Evolutionary conservation across 257 asterid species (phyloP).

Genomic region (Solanum piurae): DNA sequence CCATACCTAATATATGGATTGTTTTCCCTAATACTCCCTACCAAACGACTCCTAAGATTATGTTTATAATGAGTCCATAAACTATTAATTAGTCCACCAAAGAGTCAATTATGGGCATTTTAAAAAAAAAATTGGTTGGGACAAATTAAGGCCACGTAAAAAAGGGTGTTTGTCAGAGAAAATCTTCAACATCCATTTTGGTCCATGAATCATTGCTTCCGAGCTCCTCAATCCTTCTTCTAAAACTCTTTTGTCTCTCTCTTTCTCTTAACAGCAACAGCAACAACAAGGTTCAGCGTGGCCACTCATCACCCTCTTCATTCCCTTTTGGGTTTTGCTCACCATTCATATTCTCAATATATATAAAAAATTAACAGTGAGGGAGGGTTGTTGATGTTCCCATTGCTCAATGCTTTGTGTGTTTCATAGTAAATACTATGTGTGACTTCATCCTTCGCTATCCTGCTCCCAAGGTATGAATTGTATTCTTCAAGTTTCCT

Average conservation of each 20-base stretch:
- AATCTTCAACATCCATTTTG: neutral
- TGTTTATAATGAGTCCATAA: too few relatives aligned
- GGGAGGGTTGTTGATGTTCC: neutral
- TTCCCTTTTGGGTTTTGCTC: neutral
- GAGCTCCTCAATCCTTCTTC: neutral
- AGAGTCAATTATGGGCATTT: neutral
- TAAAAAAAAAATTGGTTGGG: neutral
- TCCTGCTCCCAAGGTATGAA: conserved; percentile 2
- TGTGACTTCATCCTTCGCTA: neutral
- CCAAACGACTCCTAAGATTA: too few relatives aligned
- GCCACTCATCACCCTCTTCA: conserved; percentile 2
- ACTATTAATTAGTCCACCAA: too few relatives aligned
- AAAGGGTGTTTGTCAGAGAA: neutral
- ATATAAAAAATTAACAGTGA: neutral
- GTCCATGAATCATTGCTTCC: neutral
- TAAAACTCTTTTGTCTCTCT: neutral
- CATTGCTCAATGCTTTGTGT: neutral
- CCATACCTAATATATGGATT: too few relatives aligned
- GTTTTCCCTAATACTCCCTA: too few relatives aligned
- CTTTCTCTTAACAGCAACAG: neutral
- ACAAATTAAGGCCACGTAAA: neutral
- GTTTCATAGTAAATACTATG: neutral
- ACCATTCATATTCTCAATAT: neutral
- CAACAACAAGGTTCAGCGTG: neutral
- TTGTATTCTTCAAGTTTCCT: neutral